A percentile compares a stretch with the other conserved stretches of the same genome.
These are phyloP conservation scores for Daedaleopsis nitida DNA, from an alignment of 768 basidiomycete genomes.

Conservation along the genomic window DNA sequence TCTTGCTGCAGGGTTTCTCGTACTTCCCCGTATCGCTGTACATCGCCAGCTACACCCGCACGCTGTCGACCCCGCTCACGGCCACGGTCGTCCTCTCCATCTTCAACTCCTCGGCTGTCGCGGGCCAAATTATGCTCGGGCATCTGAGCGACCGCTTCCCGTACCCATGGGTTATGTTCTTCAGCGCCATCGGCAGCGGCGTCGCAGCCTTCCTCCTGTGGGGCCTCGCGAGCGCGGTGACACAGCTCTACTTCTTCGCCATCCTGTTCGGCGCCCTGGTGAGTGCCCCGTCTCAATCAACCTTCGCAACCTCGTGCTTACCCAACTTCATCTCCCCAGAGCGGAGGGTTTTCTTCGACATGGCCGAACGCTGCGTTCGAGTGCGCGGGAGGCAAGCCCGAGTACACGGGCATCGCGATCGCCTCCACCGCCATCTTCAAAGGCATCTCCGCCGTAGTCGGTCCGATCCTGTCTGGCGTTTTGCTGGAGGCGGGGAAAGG, in stretches of 20 bases:
- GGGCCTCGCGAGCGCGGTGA: slow-evolving; percentile 24
- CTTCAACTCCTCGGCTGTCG: slow-evolving; percentile 28
- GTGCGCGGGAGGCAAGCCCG: slow-evolving; percentile 24
- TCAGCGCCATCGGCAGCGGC: slow-evolving; percentile 20
- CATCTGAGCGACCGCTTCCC: slow-evolving; percentile 27
- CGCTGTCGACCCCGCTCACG: slow-evolving; percentile 22
- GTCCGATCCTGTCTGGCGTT: slow-evolving; percentile 25
- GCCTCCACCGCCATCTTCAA: slow-evolving; percentile 22
- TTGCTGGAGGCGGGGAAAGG: slow-evolving; percentile 24
- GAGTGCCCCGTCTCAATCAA: neutral
- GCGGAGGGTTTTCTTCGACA: slow-evolving; percentile 25
- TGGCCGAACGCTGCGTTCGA: slow-evolving; percentile 22
- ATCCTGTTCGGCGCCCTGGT: slow-evolving; percentile 28
- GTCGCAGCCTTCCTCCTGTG: slow-evolving; percentile 25
- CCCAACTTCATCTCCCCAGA: slow-evolving; percentile 5
- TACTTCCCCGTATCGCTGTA: slow-evolving; percentile 31
- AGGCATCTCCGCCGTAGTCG: slow-evolving; percentile 25
- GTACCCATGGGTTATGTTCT: slow-evolving; percentile 26
- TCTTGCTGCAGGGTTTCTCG: slow-evolving; percentile 26
- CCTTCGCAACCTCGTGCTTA: neutral
- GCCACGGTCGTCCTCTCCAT: slow-evolving; percentile 26
- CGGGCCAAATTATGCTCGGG: slow-evolving; percentile 28
- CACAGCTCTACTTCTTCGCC: slow-evolving; percentile 25
- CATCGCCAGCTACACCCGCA: slow-evolving; percentile 24
- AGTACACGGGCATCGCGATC: slow-evolving; percentile 21